Conservation (phyloP, 2,329 filamentous ascomycete genomes). For the Fusarium sp. region DNA sequence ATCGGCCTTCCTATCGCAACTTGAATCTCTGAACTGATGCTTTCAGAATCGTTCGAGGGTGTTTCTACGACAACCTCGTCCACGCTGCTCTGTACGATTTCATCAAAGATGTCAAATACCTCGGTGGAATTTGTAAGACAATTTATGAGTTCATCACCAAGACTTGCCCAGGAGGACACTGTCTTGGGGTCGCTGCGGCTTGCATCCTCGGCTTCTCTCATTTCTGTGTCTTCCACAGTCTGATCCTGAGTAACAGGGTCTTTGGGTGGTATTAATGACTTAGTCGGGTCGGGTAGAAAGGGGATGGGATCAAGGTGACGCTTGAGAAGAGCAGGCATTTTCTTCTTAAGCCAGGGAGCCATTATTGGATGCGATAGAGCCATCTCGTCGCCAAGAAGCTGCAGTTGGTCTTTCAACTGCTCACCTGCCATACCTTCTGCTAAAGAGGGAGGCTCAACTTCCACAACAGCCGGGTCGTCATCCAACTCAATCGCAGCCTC, state of each 20-base stretch:
- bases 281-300: slow-evolving; percentile 66
- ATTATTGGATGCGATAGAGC: slow-evolving; percentile 70
- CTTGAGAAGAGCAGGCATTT: slow-evolving; percentile 61
- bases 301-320: slow-evolving; percentile 70
- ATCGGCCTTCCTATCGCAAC: slow-evolving; percentile 9
- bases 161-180: slow-evolving; percentile 46
- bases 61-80: slow-evolving; percentile 42
- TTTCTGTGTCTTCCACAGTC: slow-evolving; percentile 23
- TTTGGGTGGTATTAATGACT: slow-evolving; percentile 47
- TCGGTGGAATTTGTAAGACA: slow-evolving; percentile 44
- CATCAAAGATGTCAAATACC: slow-evolving; percentile 46
- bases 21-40: slow-evolving; percentile 15
- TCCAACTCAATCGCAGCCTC: slow-evolving; percentile 74
- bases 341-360: slow-evolving; percentile 63
- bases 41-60: slow-evolving; percentile 26
- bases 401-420: slow-evolving; percentile 66
- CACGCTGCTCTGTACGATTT: slow-evolving; percentile 39
- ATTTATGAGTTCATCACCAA: slow-evolving; percentile 48
- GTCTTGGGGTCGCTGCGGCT: slow-evolving; percentile 23
- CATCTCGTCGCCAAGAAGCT: slow-evolving; percentile 64
- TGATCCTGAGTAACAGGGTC: slow-evolving; percentile 23
- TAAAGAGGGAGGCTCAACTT: slow-evolving; percentile 70
- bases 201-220: slow-evolving; percentile 29
- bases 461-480: slow-evolving; percentile 70
- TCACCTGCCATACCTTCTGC: slow-evolving; percentile 72